phyloP scores from a whole-genome alignment of 2,329 filamentous ascomycete species.

The Fusarium circinatum region DNA sequence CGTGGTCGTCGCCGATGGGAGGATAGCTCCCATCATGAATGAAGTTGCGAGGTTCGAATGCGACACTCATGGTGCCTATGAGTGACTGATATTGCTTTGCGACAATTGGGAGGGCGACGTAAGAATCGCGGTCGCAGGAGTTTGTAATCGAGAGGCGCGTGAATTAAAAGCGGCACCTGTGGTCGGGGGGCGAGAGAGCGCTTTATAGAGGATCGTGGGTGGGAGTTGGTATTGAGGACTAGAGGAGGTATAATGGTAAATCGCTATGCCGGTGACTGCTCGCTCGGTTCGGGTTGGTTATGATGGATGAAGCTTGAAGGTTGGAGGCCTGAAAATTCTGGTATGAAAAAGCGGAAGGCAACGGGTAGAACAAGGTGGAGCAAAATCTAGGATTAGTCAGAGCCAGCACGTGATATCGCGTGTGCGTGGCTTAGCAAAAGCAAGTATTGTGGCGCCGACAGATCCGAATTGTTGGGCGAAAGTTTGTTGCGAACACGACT shows the following conservation, averaged over 20 bases:
- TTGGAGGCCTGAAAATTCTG: constrained; percentile 52
- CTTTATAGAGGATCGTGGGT: neutral
- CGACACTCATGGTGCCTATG: constrained; percentile 59
- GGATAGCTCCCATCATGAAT: constrained; percentile 61
- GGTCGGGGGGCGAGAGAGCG: neutral
- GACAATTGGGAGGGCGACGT: constrained; percentile 20
- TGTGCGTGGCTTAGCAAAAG: constrained; percentile 34
- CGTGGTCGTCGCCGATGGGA: constrained; percentile 57
- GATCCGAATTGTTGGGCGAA: constrained; percentile 30
- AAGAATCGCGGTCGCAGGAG: constrained; percentile 23
- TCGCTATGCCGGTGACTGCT: constrained; percentile 21
- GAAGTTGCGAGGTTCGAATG: constrained; percentile 62
- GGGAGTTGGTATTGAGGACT: neutral
- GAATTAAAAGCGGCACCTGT: neutral
- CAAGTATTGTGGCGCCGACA: constrained; percentile 37
- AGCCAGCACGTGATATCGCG: constrained; percentile 43
- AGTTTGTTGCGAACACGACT: constrained; percentile 19
- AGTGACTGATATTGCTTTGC: constrained; percentile 16
- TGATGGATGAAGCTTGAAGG: constrained; percentile 34
- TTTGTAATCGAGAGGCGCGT: constrained; percentile 22
- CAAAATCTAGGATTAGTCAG: constrained; percentile 48
- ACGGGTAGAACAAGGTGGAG: constrained; percentile 36
- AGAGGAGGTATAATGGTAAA: constrained; percentile 3
- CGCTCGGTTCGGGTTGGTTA: constrained; percentile 19
- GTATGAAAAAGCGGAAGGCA: constrained; percentile 46